Conservation (phyloP, 257 asterid species). For the Salvia rosmarinus region DNA sequence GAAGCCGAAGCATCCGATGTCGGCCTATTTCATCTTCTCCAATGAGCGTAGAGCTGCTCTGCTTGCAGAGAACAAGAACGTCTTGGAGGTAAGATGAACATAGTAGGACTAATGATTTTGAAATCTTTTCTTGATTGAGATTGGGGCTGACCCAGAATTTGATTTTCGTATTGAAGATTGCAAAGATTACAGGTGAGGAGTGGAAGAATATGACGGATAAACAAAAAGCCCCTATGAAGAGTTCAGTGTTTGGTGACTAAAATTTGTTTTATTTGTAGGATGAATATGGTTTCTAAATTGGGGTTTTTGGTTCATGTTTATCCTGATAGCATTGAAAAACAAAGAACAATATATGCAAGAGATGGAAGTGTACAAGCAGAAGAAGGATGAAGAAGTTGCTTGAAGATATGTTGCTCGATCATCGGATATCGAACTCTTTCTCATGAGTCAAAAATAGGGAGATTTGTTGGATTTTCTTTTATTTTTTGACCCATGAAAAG, state of each 20-base stretch:
- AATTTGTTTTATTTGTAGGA: background rate
- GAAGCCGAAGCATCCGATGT: conserved; percentile 89
- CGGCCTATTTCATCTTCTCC: conserved; percentile 72
- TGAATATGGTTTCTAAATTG: conserved; percentile 3
- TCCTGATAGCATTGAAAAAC: conserved; percentile 62
- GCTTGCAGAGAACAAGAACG: conserved; percentile 59
- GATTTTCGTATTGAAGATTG: conserved; percentile 43
- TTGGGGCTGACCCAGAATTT: background rate
- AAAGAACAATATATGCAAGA: conserved; percentile 70
- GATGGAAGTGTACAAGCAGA: conserved; percentile 77
- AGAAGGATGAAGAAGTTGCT: conserved; percentile 72
- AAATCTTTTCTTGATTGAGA: background rate
- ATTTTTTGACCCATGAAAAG: too few relatives aligned
- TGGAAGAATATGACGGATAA: conserved; percentile 84
- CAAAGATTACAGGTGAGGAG: conserved; percentile 80
- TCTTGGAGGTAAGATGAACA: conserved; percentile 57
- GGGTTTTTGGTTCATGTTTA: conserved; percentile 16
- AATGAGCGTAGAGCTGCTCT: conserved; percentile 70
- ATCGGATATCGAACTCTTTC: too few relatives aligned
- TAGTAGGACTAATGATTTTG: background rate
- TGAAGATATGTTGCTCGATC: too few relatives aligned
- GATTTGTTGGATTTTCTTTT: too few relatives aligned
- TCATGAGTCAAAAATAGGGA: too few relatives aligned
- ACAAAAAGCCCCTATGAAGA: conserved; percentile 65
- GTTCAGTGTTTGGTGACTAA: conserved; percentile 37